Percentiles rank a stretch among this genome's conserved stretches.
These are phyloP conservation scores for Trichocomaceae sp. DNA, from an alignment of 2,329 filamentous ascomycete genomes.

Conservation along the genomic window DNA sequence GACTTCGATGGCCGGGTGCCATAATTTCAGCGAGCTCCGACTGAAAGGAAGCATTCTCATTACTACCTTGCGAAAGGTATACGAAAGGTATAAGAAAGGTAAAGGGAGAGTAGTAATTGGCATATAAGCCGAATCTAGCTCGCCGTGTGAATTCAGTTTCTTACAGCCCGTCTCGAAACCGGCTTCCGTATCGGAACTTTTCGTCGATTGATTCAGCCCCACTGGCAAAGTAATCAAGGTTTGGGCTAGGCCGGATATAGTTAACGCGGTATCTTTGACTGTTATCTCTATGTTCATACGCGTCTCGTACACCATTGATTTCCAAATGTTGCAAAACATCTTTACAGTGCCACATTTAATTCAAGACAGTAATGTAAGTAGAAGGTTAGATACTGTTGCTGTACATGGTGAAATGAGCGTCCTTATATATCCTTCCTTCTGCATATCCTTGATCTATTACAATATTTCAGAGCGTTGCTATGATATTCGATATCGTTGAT, in stretches of 20 bases:
- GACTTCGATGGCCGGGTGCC: slow-evolving; percentile 1
- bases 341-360: too few relatives aligned
- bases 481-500: slow-evolving; percentile 2
- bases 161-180: slow-evolving; percentile 1
- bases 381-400: neutral
- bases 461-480: slow-evolving; percentile 6
- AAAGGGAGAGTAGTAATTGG: neutral
- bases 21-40: neutral
- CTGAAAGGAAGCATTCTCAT: neutral
- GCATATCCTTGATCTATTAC: slow-evolving; percentile 6
- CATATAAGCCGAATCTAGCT: neutral
- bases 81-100: neutral
- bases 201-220: slow-evolving; percentile 1
- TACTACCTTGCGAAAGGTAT: neutral
- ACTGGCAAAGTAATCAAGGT: neutral
- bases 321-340: too few relatives aligned
- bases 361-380: slow-evolving; percentile 1
- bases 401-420: slow-evolving; percentile 5
- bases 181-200: slow-evolving; percentile 3
- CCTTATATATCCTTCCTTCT: slow-evolving; percentile 6
- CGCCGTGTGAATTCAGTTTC: neutral
- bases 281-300: neutral
- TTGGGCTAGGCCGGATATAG: slow-evolving; percentile 1
- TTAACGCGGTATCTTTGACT: slow-evolving; percentile 5
- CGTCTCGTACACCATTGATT: too few relatives aligned